phyloP scores from a whole-genome alignment of 345 rosid genomes.

The Lepidium sativum region DNA sequence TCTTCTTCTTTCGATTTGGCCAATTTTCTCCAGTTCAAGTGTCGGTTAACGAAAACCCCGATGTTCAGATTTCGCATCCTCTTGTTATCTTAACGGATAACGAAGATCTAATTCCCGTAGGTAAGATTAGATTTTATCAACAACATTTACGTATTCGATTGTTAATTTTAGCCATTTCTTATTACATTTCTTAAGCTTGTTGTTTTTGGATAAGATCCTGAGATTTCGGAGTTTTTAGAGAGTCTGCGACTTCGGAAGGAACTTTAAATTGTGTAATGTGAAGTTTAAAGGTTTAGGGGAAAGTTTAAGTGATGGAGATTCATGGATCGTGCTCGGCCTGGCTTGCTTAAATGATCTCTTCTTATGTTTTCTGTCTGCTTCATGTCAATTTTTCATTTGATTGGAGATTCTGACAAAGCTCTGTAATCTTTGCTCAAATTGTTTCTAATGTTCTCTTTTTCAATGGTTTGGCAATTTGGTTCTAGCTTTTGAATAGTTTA shows the following conservation, averaged over 20 bases:
- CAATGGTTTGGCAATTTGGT: not conserved
- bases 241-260: not conserved
- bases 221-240: conserved; percentile 14
- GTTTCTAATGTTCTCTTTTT: not conserved
- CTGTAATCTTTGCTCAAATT: not conserved
- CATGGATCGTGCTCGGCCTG: not conserved
- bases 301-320: not conserved
- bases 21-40: conserved; percentile 12
- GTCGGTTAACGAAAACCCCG: conserved; percentile 13
- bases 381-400: not conserved
- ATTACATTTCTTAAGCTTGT: not conserved
- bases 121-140: conserved; percentile 14
- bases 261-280: not conserved
- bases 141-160: not conserved
- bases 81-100: conserved; percentile 22
- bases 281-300: not conserved
- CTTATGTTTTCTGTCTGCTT: not conserved
- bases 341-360: not conserved
- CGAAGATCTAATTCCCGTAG: conserved; percentile 41
- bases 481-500: not conserved
- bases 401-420: not conserved
- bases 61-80: conserved; percentile 12
- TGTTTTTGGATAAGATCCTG: not conserved
- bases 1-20: conserved; percentile 27
- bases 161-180: not conserved